Percentiles rank a stretch among this genome's conserved stretches.
phyloP scores from a whole-genome alignment of 495 filamentous ascomycete species.

The Saxispiralis lemnorum region DNA sequence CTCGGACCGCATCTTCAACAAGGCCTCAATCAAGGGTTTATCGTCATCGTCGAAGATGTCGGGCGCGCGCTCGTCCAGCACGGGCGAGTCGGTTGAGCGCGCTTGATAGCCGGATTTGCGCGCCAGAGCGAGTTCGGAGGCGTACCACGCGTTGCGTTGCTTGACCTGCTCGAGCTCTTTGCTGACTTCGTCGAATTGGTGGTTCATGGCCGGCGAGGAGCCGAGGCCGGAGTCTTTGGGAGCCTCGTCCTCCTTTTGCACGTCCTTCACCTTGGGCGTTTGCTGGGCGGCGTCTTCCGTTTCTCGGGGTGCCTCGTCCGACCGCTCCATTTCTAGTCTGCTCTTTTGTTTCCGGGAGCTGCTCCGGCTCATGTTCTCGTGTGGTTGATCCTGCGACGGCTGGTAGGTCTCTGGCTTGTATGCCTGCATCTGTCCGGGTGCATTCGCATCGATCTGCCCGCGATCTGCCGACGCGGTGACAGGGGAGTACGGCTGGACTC shows the following conservation, averaged over 20 bases:
- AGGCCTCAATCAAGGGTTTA: slow-evolving; percentile 76
- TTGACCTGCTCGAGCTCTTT: slow-evolving; percentile 71
- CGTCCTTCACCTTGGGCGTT: slow-evolving; percentile 5
- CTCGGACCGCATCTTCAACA: slow-evolving; percentile 76
- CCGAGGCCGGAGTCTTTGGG: slow-evolving; percentile 24
- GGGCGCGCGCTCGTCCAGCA: slow-evolving; percentile 53
- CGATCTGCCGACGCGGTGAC: too few species aligned
- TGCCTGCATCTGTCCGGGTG: not conserved
- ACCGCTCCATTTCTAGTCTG: too few species aligned
- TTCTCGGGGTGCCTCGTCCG: too few species aligned
- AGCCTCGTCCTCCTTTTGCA: slow-evolving; percentile 3
- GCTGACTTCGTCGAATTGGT: slow-evolving; percentile 37
- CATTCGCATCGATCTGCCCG: not conserved
- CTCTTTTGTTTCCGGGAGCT: not conserved
- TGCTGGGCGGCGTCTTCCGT: not conserved
- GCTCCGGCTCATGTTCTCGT: slow-evolving; percentile 4
- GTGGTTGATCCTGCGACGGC: slow-evolving; percentile 6
- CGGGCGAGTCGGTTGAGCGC: slow-evolving; percentile 47
- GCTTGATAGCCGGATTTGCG: slow-evolving; percentile 72
- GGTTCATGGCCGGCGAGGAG: slow-evolving; percentile 22
- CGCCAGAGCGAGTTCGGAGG: slow-evolving; percentile 80
- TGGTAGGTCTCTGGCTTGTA: slow-evolving; percentile 13
- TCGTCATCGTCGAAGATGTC: slow-evolving; percentile 81
- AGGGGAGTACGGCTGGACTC: not conserved
- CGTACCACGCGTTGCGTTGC: slow-evolving; percentile 88